phyloP scores from a whole-genome alignment of 371 early-diverging fungal species.

The Mortierella sp. region DNA sequence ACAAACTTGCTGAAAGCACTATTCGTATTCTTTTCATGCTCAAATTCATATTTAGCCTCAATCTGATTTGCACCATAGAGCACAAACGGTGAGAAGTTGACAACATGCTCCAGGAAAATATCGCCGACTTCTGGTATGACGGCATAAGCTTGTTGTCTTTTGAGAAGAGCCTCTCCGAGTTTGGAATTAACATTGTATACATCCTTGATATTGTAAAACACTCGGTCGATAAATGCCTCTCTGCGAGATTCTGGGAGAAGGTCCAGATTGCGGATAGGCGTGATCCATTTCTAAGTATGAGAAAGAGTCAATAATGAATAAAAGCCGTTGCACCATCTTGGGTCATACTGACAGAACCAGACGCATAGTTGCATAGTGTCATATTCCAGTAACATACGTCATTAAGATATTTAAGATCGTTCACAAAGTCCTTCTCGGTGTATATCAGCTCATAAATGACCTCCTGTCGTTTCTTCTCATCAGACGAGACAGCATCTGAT shows the following conservation, averaged over 20 bases:
- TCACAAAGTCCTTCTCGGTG: constrained; percentile 91
- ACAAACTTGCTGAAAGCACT: constrained; percentile 79
- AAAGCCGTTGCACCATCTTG: neutral
- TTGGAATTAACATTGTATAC: constrained; percentile 77
- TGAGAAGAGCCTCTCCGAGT: constrained; percentile 73
- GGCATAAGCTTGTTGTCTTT: constrained; percentile 77
- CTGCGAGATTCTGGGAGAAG: constrained; percentile 72
- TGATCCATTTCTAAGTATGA: constrained; percentile 72
- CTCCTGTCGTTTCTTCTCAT: constrained; percentile 91
- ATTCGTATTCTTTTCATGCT: constrained; percentile 81
- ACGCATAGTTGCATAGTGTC: neutral
- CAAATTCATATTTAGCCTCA: constrained; percentile 85
- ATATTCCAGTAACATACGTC: constrained; percentile 63
- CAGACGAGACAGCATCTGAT: constrained; percentile 72
- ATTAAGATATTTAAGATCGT: constrained; percentile 80
- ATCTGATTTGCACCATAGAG: constrained; percentile 92
- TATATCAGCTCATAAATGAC: constrained; percentile 92
- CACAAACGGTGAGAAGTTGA: constrained; percentile 84
- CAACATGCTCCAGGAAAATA: constrained; percentile 80
- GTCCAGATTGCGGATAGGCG: constrained; percentile 75
- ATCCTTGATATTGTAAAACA: constrained; percentile 88
- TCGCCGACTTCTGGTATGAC: constrained; percentile 90
- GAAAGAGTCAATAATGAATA: neutral
- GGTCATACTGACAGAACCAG: neutral
- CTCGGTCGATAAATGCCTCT: constrained; percentile 76